Evolutionary conservation across 2,329 filamentous ascomycete species (phyloP).

Genomic region (Cladobotryum protrusum): DNA sequence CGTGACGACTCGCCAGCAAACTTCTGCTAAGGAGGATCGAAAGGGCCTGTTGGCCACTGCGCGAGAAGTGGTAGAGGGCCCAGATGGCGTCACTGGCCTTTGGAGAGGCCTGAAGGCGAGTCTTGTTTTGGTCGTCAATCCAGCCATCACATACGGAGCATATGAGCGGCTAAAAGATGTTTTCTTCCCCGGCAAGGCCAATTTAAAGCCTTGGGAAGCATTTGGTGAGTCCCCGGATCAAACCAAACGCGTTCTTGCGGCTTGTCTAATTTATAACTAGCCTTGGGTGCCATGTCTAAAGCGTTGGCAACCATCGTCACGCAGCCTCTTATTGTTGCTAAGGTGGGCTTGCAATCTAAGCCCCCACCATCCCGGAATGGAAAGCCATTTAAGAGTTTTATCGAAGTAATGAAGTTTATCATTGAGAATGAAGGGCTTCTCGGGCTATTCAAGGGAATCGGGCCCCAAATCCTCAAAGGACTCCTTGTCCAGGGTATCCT

Average conservation of each 20-base stretch:
- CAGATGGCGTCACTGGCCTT: constrained; percentile 81
- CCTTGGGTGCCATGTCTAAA: constrained; percentile 90
- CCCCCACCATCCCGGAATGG: constrained; percentile 78
- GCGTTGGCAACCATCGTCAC: constrained; percentile 84
- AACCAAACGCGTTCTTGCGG: background rate
- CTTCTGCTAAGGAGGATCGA: constrained; percentile 74
- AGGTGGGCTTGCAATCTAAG: constrained; percentile 91
- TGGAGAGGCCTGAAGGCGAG: constrained; percentile 97
- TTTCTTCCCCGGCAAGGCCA: constrained; percentile 71
- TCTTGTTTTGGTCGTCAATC: constrained; percentile 90
- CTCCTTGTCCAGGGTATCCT: constrained; percentile 88
- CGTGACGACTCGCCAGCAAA: constrained; percentile 93
- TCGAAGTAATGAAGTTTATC: constrained; percentile 94
- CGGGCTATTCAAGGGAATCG: constrained; percentile 95
- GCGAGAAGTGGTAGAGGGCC: constrained; percentile 79
- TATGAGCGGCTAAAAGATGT: constrained; percentile 81
- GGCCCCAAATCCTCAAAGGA: constrained; percentile 87
- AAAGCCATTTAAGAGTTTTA: constrained; percentile 87
- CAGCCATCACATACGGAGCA: constrained; percentile 93
- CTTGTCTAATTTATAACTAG: constrained; percentile 35
- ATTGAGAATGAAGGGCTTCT: constrained; percentile 75
- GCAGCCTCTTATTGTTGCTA: constrained; percentile 94
- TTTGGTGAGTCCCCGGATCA: constrained; percentile 61
- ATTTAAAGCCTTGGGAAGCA: constrained; percentile 75
- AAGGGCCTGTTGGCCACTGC: constrained; percentile 85